Evolutionary conservation across 768 basidiomycete genomes (phyloP).

Genomic region (Chalciporus piperatus): DNA sequence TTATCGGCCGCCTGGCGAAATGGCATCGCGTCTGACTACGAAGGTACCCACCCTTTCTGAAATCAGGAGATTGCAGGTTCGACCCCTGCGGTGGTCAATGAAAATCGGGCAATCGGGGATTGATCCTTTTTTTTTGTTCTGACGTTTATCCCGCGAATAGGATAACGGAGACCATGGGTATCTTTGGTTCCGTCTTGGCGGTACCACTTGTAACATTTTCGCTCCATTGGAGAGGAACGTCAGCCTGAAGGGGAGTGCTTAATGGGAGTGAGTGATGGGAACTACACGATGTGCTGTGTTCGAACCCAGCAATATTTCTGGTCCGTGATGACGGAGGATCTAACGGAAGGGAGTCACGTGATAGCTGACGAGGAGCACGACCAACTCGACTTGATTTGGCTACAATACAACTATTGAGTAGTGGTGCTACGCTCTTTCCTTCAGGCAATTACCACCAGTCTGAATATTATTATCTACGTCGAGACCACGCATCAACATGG

Average conservation of each 20-base stretch:
- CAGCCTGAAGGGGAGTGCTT: no score
- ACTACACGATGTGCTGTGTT: no score
- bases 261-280: no score
- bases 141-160: no score
- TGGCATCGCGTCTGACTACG: constrained; percentile 95
- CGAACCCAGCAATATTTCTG: no score
- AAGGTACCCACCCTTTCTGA: constrained; percentile 27
- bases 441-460: neutral
- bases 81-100: constrained; percentile 55
- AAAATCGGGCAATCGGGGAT: no score
- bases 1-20: constrained; percentile 79
- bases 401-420: neutral
- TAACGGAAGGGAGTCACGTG: neutral
- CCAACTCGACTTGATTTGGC: neutral
- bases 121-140: no score
- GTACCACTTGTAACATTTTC: no score
- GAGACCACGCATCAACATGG: constrained; percentile 41
- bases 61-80: constrained; percentile 95
- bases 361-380: neutral
- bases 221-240: no score
- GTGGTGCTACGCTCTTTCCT: neutral
- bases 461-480: neutral
- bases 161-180: no score
- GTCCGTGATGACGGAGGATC: no score
- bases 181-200: no score